Base-by-base conservation (phyloP, 2,329 filamentous ascomycete genomes). In the Arachnomyces sp. region DNA sequence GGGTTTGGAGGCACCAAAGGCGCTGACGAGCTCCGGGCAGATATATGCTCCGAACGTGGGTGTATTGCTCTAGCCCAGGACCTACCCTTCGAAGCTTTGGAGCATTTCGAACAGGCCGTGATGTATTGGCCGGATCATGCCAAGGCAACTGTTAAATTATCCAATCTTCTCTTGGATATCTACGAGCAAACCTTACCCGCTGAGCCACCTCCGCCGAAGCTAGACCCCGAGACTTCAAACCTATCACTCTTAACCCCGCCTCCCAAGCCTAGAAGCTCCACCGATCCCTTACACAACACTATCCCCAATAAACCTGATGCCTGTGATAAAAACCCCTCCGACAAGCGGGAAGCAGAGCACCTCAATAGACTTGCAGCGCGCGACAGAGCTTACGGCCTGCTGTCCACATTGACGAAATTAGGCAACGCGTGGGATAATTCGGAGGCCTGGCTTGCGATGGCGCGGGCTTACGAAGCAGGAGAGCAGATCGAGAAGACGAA, bases 391-490 rank as follows among this genome's bases (percentile, higher is more conserved):
- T 92, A 88, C 56, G 83, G 81, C 9, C 72, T 98, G 12, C 70
- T 98, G 2, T 84, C 83, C 0, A 77, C 79, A 0, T 68, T 96
- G 39, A 96, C 89, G 2, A 93, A 88, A 59, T 75, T 89, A 7
- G 90, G 90, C 7, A 73, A 71, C 9, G 85, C 87, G 0, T 98
- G 92, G 92, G 90, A 95, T 61, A 77, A 82, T 58, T 81, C 85
- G 0, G 92, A 96, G 58, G 92, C 90, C 4, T 98, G 92, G 92
- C 90, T 87, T 55, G 77, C 83, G 3, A 74, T 98, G 28, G 85
- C 88, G 0, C 73, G 87, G 47, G 88, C 86, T 7, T 85, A 95
- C 55, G 92, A 98, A 62, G 79, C 88, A 57, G 84, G 85, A 42
- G 84, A 83, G 0, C 85, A 94, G 66, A 64, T 78, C 2, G 84